phyloP scores from a whole-genome alignment of 495 filamentous ascomycete genomes.

The Lepidopterella palustris region DNA sequence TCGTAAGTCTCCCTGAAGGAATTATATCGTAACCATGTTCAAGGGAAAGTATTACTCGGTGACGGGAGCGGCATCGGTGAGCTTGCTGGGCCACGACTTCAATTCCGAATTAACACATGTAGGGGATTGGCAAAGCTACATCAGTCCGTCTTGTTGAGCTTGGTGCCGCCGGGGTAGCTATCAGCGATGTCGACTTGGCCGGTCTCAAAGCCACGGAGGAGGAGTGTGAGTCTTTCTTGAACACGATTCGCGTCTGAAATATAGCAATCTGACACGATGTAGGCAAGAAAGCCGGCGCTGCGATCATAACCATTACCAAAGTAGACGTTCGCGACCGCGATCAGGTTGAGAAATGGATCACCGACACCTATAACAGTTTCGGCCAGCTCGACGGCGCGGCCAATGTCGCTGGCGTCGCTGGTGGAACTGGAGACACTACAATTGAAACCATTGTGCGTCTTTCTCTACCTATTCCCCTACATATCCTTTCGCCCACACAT shows the following conservation, averaged over 20 bases:
- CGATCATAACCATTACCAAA: background rate
- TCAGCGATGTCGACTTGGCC: background rate
- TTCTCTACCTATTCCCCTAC: background rate
- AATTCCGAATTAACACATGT: background rate
- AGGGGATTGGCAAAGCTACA: background rate
- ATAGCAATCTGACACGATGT: background rate
- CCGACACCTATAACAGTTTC: background rate
- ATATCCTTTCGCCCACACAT: background rate
- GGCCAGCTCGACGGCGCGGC: background rate
- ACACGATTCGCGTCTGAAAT: background rate
- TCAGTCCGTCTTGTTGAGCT: background rate
- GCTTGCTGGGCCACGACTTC: too few relatives aligned
- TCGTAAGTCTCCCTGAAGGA: too few relatives aligned
- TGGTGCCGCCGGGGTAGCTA: background rate
- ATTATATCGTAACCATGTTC: background rate
- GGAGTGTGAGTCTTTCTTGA: background rate
- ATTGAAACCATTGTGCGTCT: constrained; percentile 2
- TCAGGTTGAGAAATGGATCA: background rate
- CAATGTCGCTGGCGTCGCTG: background rate
- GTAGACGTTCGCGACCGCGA: background rate
- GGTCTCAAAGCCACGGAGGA: background rate
- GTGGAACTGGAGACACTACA: background rate
- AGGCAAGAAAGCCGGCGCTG: background rate
- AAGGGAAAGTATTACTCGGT: background rate
- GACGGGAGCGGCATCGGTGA: background rate